These are phyloP conservation scores for Isoetes taiwanensis DNA, from an alignment of 75 land plant genomes.

Conservation along the genomic window DNA sequence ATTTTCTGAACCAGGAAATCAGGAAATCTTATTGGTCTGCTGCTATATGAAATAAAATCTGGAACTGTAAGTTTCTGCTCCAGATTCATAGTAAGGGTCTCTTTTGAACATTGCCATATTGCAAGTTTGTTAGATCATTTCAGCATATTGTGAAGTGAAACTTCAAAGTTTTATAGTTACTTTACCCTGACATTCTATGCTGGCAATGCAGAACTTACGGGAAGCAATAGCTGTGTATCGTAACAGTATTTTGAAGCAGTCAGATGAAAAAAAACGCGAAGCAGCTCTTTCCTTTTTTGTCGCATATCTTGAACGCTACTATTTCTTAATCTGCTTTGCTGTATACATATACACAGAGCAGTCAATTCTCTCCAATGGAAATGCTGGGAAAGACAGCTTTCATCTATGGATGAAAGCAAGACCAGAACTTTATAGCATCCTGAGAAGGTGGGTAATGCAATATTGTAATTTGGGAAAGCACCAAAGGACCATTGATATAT, in stretches of 20 bases:
- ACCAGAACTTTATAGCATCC: slow-evolving; percentile 93
- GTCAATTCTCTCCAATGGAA: slow-evolving; percentile 31
- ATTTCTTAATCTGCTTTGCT: slow-evolving; percentile 96
- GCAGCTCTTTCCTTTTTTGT: slow-evolving; percentile 90
- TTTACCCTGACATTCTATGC: neutral
- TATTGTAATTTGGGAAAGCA: neutral
- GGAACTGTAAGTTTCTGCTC: neutral
- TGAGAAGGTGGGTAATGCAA: slow-evolving; percentile 55
- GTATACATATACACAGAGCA: slow-evolving; percentile 87
- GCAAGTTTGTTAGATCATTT: neutral
- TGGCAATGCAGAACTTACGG: slow-evolving; percentile 61
- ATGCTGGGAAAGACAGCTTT: slow-evolving; percentile 40
- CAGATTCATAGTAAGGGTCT: neutral
- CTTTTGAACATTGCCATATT: neutral
- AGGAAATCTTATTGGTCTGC: no score
- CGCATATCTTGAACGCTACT: slow-evolving; percentile 93
- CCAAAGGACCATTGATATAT: neutral
- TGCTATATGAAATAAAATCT: neutral
- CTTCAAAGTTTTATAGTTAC: neutral
- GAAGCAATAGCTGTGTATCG: slow-evolving; percentile 91
- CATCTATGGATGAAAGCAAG: slow-evolving; percentile 95
- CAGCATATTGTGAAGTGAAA: slow-evolving; percentile 1
- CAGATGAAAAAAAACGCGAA: slow-evolving; percentile 93
- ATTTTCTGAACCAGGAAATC: no score
- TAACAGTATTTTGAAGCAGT: slow-evolving; percentile 78